Conservation (phyloP, 441 rosid genomes). For the Melastoma candidum region DNA sequence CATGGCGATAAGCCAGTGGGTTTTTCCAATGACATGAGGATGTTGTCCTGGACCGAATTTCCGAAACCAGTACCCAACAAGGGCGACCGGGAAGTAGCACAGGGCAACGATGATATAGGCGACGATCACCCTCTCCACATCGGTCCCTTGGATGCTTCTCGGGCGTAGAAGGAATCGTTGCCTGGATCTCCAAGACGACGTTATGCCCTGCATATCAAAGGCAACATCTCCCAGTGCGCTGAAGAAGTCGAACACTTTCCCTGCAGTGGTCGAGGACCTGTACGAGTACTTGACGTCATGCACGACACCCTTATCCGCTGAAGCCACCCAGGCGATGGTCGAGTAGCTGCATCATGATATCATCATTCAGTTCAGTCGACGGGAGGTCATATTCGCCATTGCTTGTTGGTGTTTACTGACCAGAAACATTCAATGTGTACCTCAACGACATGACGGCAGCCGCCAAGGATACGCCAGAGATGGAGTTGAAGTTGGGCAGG, state of each 20-base stretch:
- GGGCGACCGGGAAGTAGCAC: conserved; percentile 60
- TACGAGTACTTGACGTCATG: conserved; percentile 33
- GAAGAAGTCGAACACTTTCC: conserved; percentile 38
- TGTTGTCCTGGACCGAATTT: conserved; percentile 36
- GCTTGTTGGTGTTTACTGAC: no score
- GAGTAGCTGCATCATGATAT: conserved; percentile 32
- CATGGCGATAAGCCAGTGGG: conserved; percentile 51
- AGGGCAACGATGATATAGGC: conserved; percentile 48
- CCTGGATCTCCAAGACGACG: conserved; percentile 62
- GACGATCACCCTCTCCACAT: conserved; percentile 55
- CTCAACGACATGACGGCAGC: conserved; percentile 16
- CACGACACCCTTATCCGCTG: conserved; percentile 34
- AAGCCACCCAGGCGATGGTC: conserved; percentile 44
- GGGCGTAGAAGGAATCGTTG: conserved; percentile 55
- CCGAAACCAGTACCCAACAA: conserved; percentile 45
- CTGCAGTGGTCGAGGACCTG: conserved; percentile 17
- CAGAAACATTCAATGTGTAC: neutral
- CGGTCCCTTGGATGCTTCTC: conserved; percentile 46
- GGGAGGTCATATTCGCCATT: no score
- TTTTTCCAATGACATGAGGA: conserved; percentile 36
- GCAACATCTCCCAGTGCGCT: conserved; percentile 52
- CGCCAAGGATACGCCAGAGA: conserved; percentile 7
- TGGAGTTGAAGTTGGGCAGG: conserved; percentile 14
- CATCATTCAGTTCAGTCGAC: no score
- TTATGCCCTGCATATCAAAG: conserved; percentile 55